Evolutionary conservation across 1,284 basidiomycete genomes (phyloP).

Genomic region (Cutaneotrichosporon cyanovorans): DNA sequence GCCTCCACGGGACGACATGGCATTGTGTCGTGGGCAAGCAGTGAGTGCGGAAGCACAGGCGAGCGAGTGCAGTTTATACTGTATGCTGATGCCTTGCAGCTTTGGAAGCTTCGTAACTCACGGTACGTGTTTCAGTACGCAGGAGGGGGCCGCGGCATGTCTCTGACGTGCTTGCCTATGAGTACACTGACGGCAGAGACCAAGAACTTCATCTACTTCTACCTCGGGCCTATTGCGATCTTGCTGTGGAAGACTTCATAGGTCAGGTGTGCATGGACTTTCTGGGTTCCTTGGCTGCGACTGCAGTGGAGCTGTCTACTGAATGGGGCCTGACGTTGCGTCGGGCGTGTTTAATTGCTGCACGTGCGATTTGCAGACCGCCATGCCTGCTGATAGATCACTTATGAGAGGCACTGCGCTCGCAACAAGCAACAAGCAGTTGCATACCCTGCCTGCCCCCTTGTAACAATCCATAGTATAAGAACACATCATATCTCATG

Average conservation of each 20-base stretch:
- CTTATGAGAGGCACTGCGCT: no score
- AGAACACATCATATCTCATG: not conserved
- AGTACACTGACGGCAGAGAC: slow-evolving; percentile 57
- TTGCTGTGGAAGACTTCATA: slow-evolving; percentile 86
- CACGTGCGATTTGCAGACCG: no score
- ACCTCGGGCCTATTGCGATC: slow-evolving; percentile 78
- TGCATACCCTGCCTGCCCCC: not conserved
- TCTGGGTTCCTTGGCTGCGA: not conserved
- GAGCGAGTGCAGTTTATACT: no score
- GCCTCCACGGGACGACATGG: slow-evolving; percentile 85
- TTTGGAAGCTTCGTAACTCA: slow-evolving; percentile 97
- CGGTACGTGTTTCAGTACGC: slow-evolving; percentile 61
- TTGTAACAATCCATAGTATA: not conserved
- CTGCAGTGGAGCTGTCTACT: no score
- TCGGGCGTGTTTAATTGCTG: no score
- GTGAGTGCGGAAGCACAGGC: slow-evolving; percentile 30
- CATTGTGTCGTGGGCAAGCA: slow-evolving; percentile 89
- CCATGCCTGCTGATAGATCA: no score
- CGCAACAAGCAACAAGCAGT: not conserved
- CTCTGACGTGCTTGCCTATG: no score
- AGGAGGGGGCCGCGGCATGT: no score
- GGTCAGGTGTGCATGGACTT: not conserved
- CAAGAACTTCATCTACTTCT: slow-evolving; percentile 96
- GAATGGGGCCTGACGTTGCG: no score
- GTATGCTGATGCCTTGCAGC: slow-evolving; percentile 39